Conservation (phyloP, 495 filamentous ascomycete species). For the Trichocladium uniseriatum region DNA sequence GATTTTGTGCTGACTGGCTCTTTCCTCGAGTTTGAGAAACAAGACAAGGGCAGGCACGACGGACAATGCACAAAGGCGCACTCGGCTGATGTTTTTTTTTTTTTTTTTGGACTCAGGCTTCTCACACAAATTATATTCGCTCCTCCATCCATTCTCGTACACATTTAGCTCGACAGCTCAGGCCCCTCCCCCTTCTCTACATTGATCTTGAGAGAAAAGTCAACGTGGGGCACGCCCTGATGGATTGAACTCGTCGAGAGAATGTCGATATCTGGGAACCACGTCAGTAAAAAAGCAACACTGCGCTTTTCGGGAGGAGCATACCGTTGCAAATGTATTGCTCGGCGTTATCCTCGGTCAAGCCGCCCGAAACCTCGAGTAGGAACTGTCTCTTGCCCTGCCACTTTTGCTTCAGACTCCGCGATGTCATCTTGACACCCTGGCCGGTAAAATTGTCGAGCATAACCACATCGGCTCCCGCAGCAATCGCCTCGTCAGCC, state of each 20-base stretch:
- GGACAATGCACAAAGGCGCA: no score
- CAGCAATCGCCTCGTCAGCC: constrained; percentile 80
- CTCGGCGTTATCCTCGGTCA: constrained; percentile 76
- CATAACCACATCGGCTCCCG: constrained; percentile 94
- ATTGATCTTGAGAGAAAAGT: constrained; percentile 89
- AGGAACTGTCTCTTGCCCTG: constrained; percentile 55
- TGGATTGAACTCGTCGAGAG: constrained; percentile 94
- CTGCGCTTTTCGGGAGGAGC: constrained; percentile 3
- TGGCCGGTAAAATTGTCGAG: constrained; percentile 84
- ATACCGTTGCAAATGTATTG: constrained; percentile 65
- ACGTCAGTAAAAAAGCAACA: background rate
- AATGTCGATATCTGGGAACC: constrained; percentile 69
- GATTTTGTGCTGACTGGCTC: no score
- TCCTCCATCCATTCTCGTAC: no score
- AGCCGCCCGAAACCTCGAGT: constrained; percentile 84
- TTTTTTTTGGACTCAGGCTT: no score
- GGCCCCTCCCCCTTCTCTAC: constrained; percentile 21
- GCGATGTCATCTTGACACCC: constrained; percentile 62
- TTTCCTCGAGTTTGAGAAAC: no score
- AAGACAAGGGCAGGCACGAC: no score
- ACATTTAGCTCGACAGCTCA: constrained; percentile 21
- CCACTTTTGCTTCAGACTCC: constrained; percentile 68
- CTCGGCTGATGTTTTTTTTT: no score
- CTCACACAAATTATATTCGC: no score
- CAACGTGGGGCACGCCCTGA: constrained; percentile 84